Evolutionary conservation across 345 rosid genomes (phyloP).

Genomic region (Stellera chamaejasme): DNA sequence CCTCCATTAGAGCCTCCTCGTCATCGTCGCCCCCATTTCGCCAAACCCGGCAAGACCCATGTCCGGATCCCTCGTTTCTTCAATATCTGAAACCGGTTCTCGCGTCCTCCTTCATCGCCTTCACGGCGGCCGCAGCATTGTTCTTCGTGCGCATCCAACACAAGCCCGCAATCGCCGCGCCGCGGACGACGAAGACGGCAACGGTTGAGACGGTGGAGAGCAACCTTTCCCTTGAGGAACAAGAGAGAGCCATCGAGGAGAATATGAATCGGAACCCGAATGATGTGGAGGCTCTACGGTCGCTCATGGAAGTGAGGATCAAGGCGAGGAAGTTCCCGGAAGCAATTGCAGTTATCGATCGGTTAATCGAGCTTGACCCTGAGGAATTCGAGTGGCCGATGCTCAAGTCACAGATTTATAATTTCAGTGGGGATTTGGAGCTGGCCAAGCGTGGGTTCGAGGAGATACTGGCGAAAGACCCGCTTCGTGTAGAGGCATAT

Average conservation of each 20-base stretch:
- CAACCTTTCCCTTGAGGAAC: slow-evolving; percentile 25
- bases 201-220: slow-evolving; percentile 21
- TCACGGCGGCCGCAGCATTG: slow-evolving; percentile 44
- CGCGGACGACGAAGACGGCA: slow-evolving; percentile 22
- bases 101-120: slow-evolving; percentile 40
- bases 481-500: slow-evolving; percentile 68
- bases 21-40: slow-evolving; percentile 23
- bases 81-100: slow-evolving; percentile 26
- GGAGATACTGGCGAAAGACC: slow-evolving; percentile 51
- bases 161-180: slow-evolving; percentile 50
- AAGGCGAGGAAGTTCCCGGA: slow-evolving; percentile 45
- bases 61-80: slow-evolving; percentile 4
- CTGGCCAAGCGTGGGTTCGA: slow-evolving; percentile 46
- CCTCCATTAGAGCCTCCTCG: slow-evolving; percentile 37
- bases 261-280: slow-evolving; percentile 28
- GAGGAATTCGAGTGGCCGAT: slow-evolving; percentile 62
- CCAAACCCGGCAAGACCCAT: slow-evolving; percentile 16
- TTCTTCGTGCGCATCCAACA: slow-evolving; percentile 36
- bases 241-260: slow-evolving; percentile 40
- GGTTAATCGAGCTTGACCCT: slow-evolving; percentile 60
- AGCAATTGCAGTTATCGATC: slow-evolving; percentile 43
- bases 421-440: slow-evolving; percentile 48
- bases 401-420: slow-evolving; percentile 46
- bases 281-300: slow-evolving; percentile 38
- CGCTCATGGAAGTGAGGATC: slow-evolving; percentile 59